Conservation (phyloP, 192 early-diverging fungal species). For the Coemansia sp. region DNA sequence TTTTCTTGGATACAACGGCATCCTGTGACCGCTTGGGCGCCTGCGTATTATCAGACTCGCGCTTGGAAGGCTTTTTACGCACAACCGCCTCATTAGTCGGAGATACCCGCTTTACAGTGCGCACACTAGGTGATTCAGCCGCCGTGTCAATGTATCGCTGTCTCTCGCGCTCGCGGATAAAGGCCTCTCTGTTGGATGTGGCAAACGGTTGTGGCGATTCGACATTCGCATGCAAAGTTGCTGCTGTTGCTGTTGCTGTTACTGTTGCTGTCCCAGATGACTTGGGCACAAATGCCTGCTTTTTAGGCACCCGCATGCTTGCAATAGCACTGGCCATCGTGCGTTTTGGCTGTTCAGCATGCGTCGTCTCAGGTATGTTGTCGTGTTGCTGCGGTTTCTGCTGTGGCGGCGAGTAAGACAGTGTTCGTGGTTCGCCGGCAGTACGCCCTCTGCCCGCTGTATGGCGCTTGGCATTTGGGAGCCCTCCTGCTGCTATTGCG, state of each 20-base stretch:
- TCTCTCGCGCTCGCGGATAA: slow-evolving; percentile 48
- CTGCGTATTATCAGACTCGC: not conserved
- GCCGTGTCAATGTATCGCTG: slow-evolving; percentile 22
- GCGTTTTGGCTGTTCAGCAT: not conserved
- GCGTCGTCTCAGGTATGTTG: not conserved
- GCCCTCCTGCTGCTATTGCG: not conserved
- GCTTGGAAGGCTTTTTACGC: not conserved
- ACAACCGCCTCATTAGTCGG: not conserved
- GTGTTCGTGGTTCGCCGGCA: not conserved
- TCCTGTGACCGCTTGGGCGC: not conserved
- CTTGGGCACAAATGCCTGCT: slow-evolving; percentile 15
- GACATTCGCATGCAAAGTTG: no score
- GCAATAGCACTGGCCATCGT: slow-evolving; percentile 20
- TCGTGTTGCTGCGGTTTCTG: not conserved
- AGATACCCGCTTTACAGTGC: not conserved
- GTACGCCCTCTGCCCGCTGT: not conserved
- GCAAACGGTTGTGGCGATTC: slow-evolving; percentile 4
- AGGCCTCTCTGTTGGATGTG: slow-evolving; percentile 24
- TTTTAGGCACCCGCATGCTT: slow-evolving; percentile 43
- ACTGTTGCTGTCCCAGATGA: slow-evolving; percentile 6
- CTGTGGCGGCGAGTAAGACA: slow-evolving; percentile 7
- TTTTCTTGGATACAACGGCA: no score
- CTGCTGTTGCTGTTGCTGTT: not conserved
- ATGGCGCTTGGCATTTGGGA: not conserved
- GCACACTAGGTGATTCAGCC: not conserved